Evolutionary conservation across 257 asterid genomes (phyloP).

Genomic region (Lycium barbarum): DNA sequence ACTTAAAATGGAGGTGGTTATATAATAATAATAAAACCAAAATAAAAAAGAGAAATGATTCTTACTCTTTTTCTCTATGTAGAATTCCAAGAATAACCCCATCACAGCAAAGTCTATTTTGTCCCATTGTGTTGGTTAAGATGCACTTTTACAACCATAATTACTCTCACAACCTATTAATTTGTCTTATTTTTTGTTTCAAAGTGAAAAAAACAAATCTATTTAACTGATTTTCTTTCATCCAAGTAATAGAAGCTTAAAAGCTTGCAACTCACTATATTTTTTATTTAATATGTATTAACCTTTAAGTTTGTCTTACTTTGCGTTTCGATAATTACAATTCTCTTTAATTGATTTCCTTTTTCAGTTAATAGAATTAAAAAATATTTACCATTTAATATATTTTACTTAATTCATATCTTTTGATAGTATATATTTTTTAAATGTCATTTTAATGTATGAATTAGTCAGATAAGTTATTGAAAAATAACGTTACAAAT

Average conservation of each 20-base stretch:
- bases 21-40: background rate
- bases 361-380: background rate
- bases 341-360: background rate
- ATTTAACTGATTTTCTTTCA: too few relatives aligned
- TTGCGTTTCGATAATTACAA: background rate
- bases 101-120: background rate
- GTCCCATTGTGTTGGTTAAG: slow-evolving; percentile 4
- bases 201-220: background rate
- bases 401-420: too few relatives aligned
- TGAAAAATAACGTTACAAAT: background rate
- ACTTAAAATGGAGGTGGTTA: background rate
- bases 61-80: background rate
- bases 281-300: background rate
- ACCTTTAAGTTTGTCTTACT: background rate
- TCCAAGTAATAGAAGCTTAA: too few relatives aligned
- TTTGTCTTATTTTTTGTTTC: background rate
- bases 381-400: background rate
- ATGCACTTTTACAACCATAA: slow-evolving; percentile 1
- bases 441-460: background rate
- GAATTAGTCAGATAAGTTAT: background rate
- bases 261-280: background rate
- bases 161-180: background rate
- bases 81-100: slow-evolving; percentile 1
- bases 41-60: background rate
- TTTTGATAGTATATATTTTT: background rate